These are phyloP conservation scores for Coemansia sp. DNA, from an alignment of 192 early-diverging fungal species.

Conservation along the genomic window DNA sequence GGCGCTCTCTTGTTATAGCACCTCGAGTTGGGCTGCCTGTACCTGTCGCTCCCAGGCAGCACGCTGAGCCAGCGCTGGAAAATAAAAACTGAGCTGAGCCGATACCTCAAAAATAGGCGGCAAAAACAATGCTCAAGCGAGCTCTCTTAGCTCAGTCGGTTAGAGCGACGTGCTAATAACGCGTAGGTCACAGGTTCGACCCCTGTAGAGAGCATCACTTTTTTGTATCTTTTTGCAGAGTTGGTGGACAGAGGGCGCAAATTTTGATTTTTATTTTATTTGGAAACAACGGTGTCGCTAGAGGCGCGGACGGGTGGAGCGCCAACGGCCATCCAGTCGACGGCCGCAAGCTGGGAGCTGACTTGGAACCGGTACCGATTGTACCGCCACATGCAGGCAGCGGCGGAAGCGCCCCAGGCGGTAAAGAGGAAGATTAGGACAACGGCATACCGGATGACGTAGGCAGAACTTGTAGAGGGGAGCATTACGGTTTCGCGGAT, in stretches of 20 bases:
- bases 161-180: slow-evolving; percentile 13
- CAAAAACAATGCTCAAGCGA: no score
- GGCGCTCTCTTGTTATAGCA: no score
- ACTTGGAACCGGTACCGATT: slow-evolving; percentile 13
- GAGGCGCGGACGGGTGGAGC: neutral
- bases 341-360: neutral
- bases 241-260: no score
- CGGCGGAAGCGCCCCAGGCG: slow-evolving; percentile 14
- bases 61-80: no score
- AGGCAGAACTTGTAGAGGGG: neutral
- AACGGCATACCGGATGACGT: slow-evolving; percentile 3
- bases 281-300: neutral
- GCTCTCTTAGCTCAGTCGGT: slow-evolving; percentile 10
- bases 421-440: slow-evolving; percentile 3
- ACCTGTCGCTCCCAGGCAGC: no score
- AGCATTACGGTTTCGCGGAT: slow-evolving; percentile 15
- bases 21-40: no score
- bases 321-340: slow-evolving; percentile 1
- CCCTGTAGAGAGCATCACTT: slow-evolving; percentile 9
- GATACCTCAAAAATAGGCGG: no score
- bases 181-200: slow-evolving; percentile 8
- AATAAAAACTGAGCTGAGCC: no score
- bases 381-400: slow-evolving; percentile 17
- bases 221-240: neutral
- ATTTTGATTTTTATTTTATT: no score